phyloP scores from a whole-genome alignment of 192 early-diverging fungal genomes.

The Umbelopsis ramanniana region DNA sequence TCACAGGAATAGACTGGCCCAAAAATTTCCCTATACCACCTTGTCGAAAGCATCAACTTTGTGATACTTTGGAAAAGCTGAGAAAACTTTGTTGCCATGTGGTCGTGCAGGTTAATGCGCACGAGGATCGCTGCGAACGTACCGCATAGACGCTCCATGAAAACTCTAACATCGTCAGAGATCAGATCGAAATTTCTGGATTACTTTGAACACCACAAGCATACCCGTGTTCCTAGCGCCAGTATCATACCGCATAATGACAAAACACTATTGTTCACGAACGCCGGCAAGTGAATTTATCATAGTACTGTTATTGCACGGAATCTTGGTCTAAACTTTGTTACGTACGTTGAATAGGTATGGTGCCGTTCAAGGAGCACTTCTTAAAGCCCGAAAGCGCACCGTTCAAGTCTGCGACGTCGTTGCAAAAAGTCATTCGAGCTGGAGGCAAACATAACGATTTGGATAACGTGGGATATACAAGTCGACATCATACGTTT shows the following conservation, averaged over 20 bases:
- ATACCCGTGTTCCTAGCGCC: slow-evolving; percentile 46
- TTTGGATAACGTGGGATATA: slow-evolving; percentile 67
- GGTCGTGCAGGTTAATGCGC: slow-evolving; percentile 9
- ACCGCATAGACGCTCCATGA: not conserved
- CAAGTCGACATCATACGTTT: slow-evolving; percentile 66
- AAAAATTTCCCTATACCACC: not conserved
- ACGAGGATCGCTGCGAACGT: not conserved
- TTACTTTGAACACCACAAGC: slow-evolving; percentile 50
- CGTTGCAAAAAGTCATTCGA: slow-evolving; percentile 59
- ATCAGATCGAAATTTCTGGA: slow-evolving; percentile 48
- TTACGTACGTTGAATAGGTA: slow-evolving; percentile 36
- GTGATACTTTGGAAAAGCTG: not conserved
- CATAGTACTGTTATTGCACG: not conserved
- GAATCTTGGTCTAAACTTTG: not conserved
- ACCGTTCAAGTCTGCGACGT: slow-evolving; percentile 50
- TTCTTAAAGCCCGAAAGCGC: slow-evolving; percentile 54
- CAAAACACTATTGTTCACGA: slow-evolving; percentile 60
- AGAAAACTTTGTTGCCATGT: not conserved
- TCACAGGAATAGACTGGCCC: not conserved
- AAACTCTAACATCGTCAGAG: slow-evolving; percentile 44
- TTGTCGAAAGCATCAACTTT: not conserved
- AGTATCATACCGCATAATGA: slow-evolving; percentile 62
- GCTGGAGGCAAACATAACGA: slow-evolving; percentile 69
- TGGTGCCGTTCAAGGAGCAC: slow-evolving; percentile 63
- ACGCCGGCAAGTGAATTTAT: slow-evolving; percentile 46